Percentiles rank a stretch among this genome's conserved stretches.
Evolutionary conservation across 83 land plant genomes (phyloP).

Genomic region (Diphasiastrum complanatum): DNA sequence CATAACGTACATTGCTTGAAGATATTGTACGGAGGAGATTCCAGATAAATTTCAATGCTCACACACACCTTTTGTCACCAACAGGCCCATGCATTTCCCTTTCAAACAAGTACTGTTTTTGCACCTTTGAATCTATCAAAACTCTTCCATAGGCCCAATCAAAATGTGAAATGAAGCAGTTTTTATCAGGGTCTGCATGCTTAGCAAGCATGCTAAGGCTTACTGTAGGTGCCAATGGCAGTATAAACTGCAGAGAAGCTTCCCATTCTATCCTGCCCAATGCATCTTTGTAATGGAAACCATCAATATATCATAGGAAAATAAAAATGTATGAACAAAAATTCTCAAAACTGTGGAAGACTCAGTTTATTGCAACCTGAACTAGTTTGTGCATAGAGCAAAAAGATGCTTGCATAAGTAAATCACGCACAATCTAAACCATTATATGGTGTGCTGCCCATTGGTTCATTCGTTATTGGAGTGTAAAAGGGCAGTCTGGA

Average conservation of each 20-base stretch:
- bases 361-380: no score
- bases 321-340: no score
- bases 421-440: no score
- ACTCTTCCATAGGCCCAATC: slow-evolving; percentile 17
- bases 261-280: slow-evolving; percentile 26
- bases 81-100: slow-evolving; percentile 7
- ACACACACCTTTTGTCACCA: slow-evolving; percentile 21
- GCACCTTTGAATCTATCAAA: neutral
- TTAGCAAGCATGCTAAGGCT: slow-evolving; percentile 19
- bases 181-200: slow-evolving; percentile 19
- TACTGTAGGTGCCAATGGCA: slow-evolving; percentile 35
- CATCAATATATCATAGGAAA: no score
- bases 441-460: no score
- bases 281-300: neutral
- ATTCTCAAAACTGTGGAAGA: no score
- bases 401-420: no score
- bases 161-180: slow-evolving; percentile 23
- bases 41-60: slow-evolving; percentile 19
- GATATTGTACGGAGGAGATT: slow-evolving; percentile 24
- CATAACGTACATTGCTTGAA: slow-evolving; percentile 23
- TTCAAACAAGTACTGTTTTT: neutral
- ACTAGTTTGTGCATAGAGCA: no score
- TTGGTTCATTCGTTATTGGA: no score
- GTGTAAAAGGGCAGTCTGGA: no score
- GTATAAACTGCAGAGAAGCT: slow-evolving; percentile 21